phyloP scores from a whole-genome alignment of 441 rosid genomes.

The Euphorbia corollata region DNA sequence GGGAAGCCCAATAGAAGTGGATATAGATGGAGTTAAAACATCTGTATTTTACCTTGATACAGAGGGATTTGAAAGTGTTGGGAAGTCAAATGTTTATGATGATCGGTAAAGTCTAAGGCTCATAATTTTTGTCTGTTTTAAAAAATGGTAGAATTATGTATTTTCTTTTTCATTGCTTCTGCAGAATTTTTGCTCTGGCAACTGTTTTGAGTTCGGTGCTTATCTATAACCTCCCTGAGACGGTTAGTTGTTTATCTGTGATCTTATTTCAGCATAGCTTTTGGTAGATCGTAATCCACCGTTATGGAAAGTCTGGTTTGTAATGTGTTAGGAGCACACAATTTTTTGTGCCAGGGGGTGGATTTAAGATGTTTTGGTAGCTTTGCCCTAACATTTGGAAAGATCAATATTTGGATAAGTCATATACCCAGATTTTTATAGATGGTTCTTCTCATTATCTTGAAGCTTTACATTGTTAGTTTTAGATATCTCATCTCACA shows the following conservation, averaged over 20 bases:
- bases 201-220: constrained; percentile 94
- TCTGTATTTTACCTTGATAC: constrained; percentile 93
- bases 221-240: constrained; percentile 90
- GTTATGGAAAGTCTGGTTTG: not conserved
- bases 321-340: not conserved
- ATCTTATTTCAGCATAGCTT: constrained; percentile 1
- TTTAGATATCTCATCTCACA: too few species aligned
- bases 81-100: constrained; percentile 98
- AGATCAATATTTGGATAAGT: not conserved
- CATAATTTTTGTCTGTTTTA: constrained; percentile 8
- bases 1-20: constrained; percentile 83
- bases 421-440: not conserved
- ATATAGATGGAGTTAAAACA: constrained; percentile 69
- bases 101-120: constrained; percentile 53
- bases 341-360: not conserved
- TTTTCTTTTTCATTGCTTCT: constrained; percentile 22
- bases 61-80: constrained; percentile 97
- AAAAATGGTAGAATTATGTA: constrained; percentile 10
- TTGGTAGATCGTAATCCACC: not conserved
- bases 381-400: constrained; percentile 6
- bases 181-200: constrained; percentile 95
- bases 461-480: not conserved
- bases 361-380: not conserved
- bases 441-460: not conserved
- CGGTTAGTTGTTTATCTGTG: constrained; percentile 46